phyloP scores from a whole-genome alignment of 805 yeast species.

The Saccharomycopsis malanga region DNA sequence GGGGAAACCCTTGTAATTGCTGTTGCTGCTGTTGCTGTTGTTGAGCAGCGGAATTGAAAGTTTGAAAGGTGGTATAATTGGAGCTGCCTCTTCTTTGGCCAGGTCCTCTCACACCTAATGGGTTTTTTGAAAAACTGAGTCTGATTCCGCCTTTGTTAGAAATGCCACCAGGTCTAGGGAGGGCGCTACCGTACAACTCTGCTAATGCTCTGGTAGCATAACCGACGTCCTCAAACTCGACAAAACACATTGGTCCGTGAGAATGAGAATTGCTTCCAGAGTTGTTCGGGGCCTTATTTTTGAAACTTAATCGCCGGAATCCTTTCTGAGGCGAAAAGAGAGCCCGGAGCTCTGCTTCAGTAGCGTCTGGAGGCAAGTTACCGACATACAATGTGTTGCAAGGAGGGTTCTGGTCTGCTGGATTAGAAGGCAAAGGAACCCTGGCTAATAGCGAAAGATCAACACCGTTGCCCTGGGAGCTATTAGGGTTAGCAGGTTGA shows the following conservation, averaged over 20 bases:
- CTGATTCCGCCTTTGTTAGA: slow-evolving; percentile 86
- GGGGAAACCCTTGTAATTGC: slow-evolving; percentile 1
- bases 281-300: slow-evolving; percentile 53
- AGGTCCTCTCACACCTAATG: slow-evolving; percentile 89
- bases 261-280: slow-evolving; percentile 37
- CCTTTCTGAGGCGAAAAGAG: slow-evolving; percentile 87
- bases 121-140: slow-evolving; percentile 89
- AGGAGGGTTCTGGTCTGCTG: slow-evolving; percentile 99
- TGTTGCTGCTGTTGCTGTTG: slow-evolving; percentile 9
- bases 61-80: slow-evolving; percentile 8
- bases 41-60: neutral
- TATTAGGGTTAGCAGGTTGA: slow-evolving; percentile 30
- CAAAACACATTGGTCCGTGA: slow-evolving; percentile 99
- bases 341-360: slow-evolving; percentile 84
- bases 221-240: slow-evolving; percentile 93
- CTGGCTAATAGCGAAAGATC: slow-evolving; percentile 69
- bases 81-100: slow-evolving; percentile 37
- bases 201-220: slow-evolving; percentile 92
- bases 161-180: slow-evolving; percentile 69
- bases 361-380: slow-evolving; percentile 93
- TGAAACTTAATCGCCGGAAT: slow-evolving; percentile 83
- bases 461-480: slow-evolving; percentile 28
- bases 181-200: slow-evolving; percentile 85
- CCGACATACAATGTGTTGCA: slow-evolving; percentile 97
- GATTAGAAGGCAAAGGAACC: slow-evolving; percentile 90